Base-by-base conservation (phyloP, 768 basidiomycete species). In the Botryobasidium botryosum region DNA sequence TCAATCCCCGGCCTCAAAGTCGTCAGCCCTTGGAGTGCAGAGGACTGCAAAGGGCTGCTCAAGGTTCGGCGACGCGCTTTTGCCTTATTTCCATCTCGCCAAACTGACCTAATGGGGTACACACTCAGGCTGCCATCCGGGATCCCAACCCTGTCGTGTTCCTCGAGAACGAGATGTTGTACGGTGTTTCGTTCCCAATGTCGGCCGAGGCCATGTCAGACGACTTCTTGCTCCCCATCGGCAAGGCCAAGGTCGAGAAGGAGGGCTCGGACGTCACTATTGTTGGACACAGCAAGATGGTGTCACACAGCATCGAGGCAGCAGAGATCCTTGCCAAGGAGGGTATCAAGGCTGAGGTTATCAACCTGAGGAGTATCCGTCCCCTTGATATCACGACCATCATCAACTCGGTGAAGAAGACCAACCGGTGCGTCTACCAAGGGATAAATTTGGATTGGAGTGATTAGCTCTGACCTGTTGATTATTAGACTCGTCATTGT, bases 161-260 rank as follows among this genome's bases (percentile, higher is more conserved):
- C 74, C 81, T 99, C 43, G 94, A 99, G 62, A 99, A 99, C 65
- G 94, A 99, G 64, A 88, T 99, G 76, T 64, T 99, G 60, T 99
- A 99, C 67, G 94, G 94, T 64, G 77, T 90, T 51, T 74, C 81
- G 28, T 99, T 97, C 80, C 90, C 91, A 40, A 80, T 97, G 79
- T 87, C 88, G 23, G 61, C 77, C 51, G 91, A 91, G 57, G 91
- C 88, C 55, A 78, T 94, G 77, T 88, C 86, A 43, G 85, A 91
- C 61, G 75, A 85, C 66, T 99, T 88, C 74, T 62, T 91, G 35
- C 68, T 97, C 44, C 92, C 91, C 28, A 94, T 99, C 57, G 94
- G 94, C 59, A 96, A 97, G 68, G 81, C 80, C 61, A 96, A 97
- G 67, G 72, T 97, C 48, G 94, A 97, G 68, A 78, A 82, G 48